Conservation (phyloP, 2,329 filamentous ascomycete species). For the Penicillium sp. region DNA sequence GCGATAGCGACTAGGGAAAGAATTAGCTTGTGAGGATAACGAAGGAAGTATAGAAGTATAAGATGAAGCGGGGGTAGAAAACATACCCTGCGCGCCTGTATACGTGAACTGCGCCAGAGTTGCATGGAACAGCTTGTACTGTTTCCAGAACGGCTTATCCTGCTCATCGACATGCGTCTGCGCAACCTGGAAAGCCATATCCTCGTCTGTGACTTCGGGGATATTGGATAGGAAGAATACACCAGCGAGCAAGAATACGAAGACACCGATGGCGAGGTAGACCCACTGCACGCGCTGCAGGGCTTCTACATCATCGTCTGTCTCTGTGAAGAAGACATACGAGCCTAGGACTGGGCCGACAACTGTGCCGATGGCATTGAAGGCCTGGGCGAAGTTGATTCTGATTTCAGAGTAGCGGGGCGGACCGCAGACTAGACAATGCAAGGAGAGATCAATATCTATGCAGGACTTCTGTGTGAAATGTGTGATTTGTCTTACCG, state of each 20-base stretch:
- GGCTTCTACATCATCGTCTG: slow-evolving; percentile 57
- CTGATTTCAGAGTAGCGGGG: slow-evolving; percentile 72
- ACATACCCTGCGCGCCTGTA: slow-evolving; percentile 67
- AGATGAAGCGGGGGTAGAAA: background rate
- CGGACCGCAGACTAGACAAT: slow-evolving; percentile 65
- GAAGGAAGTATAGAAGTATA: background rate
- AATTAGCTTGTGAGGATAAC: background rate
- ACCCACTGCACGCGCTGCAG: slow-evolving; percentile 74
- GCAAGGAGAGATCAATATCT: background rate
- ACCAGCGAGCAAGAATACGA: slow-evolving; percentile 65
- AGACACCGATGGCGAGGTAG: slow-evolving; percentile 75
- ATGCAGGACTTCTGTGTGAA: background rate
- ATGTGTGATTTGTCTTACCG: slow-evolving; percentile 33
- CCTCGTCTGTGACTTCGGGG: slow-evolving; percentile 70
- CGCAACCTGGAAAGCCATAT: slow-evolving; percentile 64
- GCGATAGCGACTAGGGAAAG: slow-evolving; percentile 45
- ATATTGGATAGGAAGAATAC: slow-evolving; percentile 68
- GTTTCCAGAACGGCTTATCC: slow-evolving; percentile 63
- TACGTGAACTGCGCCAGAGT: slow-evolving; percentile 78
- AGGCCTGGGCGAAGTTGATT: slow-evolving; percentile 74
- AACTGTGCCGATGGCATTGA: slow-evolving; percentile 74
- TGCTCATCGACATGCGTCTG: slow-evolving; percentile 57
- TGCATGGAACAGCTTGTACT: slow-evolving; percentile 74
- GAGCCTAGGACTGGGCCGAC: slow-evolving; percentile 71
- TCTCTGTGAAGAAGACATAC: slow-evolving; percentile 68